Conservation (phyloP, 1,284 basidiomycete species). For the Lignosus rhinocerotis region DNA sequence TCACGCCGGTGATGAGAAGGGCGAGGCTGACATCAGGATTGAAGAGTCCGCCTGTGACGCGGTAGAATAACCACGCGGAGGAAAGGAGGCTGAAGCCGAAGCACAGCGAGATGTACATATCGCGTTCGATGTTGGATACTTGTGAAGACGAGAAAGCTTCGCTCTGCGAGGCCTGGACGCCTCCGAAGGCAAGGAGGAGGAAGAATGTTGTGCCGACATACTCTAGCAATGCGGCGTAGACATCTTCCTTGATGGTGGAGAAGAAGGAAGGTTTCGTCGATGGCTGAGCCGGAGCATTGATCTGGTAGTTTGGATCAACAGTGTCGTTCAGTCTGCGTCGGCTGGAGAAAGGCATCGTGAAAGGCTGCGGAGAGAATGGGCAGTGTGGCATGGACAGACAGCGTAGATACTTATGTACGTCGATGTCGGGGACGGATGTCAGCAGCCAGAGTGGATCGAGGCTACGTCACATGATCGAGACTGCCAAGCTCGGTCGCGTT, state of each 20-base stretch:
- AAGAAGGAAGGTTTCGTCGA: conserved; percentile 10
- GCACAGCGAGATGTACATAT: conserved; percentile 59
- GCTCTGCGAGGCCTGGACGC: conserved; percentile 48
- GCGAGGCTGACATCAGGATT: conserved; percentile 72
- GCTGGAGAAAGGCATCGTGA: conserved; percentile 9
- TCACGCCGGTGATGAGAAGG: conserved; percentile 58
- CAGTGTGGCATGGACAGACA: background rate
- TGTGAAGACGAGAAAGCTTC: conserved; percentile 29
- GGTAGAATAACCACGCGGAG: conserved; percentile 74
- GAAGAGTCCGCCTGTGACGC: conserved; percentile 71
- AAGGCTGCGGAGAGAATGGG: background rate
- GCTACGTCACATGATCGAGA: conserved; percentile 19
- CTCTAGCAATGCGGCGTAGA: conserved; percentile 51
- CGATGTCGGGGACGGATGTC: background rate
- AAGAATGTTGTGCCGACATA: conserved; percentile 61
- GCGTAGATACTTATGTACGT: background rate
- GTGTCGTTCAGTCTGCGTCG: background rate
- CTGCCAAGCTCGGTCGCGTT: background rate
- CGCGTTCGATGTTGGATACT: conserved; percentile 40
- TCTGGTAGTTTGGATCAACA: conserved; percentile 9
- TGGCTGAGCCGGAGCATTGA: background rate
- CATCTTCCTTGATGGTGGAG: conserved; percentile 34
- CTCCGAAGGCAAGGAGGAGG: conserved; percentile 61
- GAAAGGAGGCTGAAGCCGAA: conserved; percentile 72
- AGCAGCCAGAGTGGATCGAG: conserved; percentile 1